Base-by-base conservation (phyloP, 371 early-diverging fungal species). In the Mucor sp. region DNA sequence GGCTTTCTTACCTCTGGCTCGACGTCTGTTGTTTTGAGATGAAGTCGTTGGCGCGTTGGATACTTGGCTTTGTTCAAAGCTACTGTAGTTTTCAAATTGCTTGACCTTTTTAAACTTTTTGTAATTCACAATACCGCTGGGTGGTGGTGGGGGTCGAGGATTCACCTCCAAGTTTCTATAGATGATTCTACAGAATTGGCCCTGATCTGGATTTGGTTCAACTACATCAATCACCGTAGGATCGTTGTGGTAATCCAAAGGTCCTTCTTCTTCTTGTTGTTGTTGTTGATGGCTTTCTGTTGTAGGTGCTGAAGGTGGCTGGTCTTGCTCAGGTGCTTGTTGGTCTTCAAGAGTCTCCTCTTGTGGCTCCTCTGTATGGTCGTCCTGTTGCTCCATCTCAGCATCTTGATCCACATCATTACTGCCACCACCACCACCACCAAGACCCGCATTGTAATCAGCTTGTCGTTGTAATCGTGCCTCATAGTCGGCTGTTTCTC, bases 31-130 rank as follows among this genome's bases (percentile, higher is more conserved):
- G 27, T 48, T 27, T 27, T 11, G 53, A 53, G 50, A 50, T 50
- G 25, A 25, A 1, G 14, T 4, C 8, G 50, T 4, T 19, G 53
- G 12, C 2, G 23, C 27, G 12, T 1, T 12, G 27, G 6, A 27
- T 12, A 21, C 23, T 25, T 53, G 53, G 12, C 53, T 53, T 15
- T 14, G 23, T 0, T 53, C 27, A 53, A 53, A 53, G 27, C 53
- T 53, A 27, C 53, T 53, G 27, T 53, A 53, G 6, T 37, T 12
- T 25, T 32, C 37, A 62, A 50, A 62, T 7, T 50, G 50, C n/a
- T 37, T 33, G 4, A 53, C 63, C 23, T 63, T 63, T 27, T 63
- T 63, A 11, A 63, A 63, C 11, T 15, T 9, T 15, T 63, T 63
- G 27, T 55, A 63, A 27, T 63, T 63, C 11, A 55, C 17, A 12